Evolutionary conservation across 495 filamentous ascomycete genomes (phyloP), one percentile per base, ranked within the genome.

Genomic region (Penicillium roqueforti): DNA sequence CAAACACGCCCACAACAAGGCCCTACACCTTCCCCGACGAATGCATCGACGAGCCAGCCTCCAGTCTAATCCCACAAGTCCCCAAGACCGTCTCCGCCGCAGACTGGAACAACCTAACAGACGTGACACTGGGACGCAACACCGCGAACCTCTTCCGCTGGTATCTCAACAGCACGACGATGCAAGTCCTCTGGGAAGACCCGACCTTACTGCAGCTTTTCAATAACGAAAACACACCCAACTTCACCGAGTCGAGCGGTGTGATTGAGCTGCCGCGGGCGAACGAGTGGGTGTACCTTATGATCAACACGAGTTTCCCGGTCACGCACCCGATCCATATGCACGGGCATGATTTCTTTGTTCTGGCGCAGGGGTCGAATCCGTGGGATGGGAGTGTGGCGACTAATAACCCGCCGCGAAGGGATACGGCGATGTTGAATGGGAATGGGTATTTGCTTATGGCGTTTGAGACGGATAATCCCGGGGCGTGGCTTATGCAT

Each of bases 201-300:
- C 63, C 59, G 11, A 63, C 56, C 3, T 34, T 65, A 18, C 46
- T 56, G 1, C 54, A 64, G 42, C 34, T 64, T 1, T 63, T 54
- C 52, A 57, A 62, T 7, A 57, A 56, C 29, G 22, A 51, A 18
- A 55, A 0, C 1, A 38, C 47, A 22, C 47, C 39, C 0, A 32
- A 54, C 25, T 68, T 57, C 34, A 48, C 55, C 0, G 31, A 36
- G 0, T 38, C 55, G 3, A 63, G 60, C n/a, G 54, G 51, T 0
- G 52, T 63, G 1, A 57, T 63, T 20, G 55, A 53, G 32, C 42
- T 63, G 4, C 60, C 57, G 14, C 77, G 83, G 53, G 78, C 80
- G 10, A 75, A 86, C 54, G 77, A 87, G 57, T 86, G 85, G 68
- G 76, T 66, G 39, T 62, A 86, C 13, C 65, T 87, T 6, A 68